phyloP scores from a whole-genome alignment of 306 rosid species.

The Gillenia trifoliata region DNA sequence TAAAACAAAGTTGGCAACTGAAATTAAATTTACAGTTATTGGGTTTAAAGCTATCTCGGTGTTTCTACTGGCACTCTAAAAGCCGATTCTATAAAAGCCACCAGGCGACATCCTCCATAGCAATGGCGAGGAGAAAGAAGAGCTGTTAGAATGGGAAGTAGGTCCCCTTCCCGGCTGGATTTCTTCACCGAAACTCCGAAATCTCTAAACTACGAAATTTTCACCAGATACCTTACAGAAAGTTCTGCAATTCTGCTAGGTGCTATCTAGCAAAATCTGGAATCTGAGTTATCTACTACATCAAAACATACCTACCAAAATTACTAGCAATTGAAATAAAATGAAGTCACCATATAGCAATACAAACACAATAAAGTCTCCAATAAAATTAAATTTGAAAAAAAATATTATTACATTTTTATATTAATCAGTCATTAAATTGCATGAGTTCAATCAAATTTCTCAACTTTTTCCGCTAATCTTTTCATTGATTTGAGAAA shows the following conservation, averaged over 20 bases:
- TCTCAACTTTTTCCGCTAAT: neutral
- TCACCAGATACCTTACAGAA: neutral
- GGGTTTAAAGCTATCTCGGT: neutral
- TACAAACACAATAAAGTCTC: neutral
- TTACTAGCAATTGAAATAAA: neutral
- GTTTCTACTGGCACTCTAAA: neutral
- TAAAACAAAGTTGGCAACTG: neutral
- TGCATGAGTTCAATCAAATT: neutral
- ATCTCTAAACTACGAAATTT: neutral
- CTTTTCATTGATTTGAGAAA: slow-evolving; percentile 16
- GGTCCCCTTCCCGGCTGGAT: neutral
- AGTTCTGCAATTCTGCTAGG: neutral
- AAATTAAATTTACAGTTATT: neutral
- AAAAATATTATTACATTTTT: neutral
- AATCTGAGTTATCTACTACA: neutral
- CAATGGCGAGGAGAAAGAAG: slow-evolving; percentile 1
- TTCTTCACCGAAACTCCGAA: slow-evolving; percentile 1
- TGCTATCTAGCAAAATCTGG: neutral
- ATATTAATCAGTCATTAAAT: neutral
- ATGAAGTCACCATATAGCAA: neutral
- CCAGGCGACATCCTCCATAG: slow-evolving; percentile 3
- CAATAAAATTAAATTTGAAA: neutral
- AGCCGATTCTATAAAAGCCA: neutral
- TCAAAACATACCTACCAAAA: neutral
- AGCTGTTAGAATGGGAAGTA: neutral